These are phyloP conservation scores for Pestalotiopsis fici DNA, from an alignment of 2,329 filamentous ascomycete genomes.

Conservation along the genomic window DNA sequence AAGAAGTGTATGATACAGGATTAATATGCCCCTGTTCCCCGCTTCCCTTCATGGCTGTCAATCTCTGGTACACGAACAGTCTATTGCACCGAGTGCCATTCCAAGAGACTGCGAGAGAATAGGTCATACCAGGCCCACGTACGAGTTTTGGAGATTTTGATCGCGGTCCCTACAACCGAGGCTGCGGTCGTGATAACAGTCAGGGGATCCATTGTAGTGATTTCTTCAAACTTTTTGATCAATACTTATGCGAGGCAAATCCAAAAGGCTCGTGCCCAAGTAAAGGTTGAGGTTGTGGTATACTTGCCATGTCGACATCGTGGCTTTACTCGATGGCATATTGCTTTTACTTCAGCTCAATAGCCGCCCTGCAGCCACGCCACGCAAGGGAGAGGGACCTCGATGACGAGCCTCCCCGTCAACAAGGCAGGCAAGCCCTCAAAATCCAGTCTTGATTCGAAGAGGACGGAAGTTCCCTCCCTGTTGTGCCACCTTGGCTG, in stretches of 20 bases:
- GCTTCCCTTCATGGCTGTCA: no score
- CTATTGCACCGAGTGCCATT: no score
- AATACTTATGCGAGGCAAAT: no score
- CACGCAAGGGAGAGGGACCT: neutral
- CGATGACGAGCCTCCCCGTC: no score
- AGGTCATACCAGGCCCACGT: neutral
- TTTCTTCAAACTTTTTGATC: no score
- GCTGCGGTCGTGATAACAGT: neutral
- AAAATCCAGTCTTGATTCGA: neutral
- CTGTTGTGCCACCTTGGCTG: neutral
- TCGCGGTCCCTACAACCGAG: neutral
- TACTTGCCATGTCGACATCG: neutral
- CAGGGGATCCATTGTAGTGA: neutral
- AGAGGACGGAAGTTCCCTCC: neutral
- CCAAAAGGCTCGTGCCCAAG: neutral
- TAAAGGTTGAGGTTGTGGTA: neutral
- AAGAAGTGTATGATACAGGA: no score
- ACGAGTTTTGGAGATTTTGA: slow-evolving; percentile 1
- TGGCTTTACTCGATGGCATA: neutral
- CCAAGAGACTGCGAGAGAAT: no score
- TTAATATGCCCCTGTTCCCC: no score
- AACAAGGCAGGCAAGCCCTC: neutral
- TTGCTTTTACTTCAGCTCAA: no score
- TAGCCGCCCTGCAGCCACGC: neutral
- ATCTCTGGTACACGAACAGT: no score